These are phyloP conservation scores for Umbellularia californica DNA, from an alignment of 164 flowering plant genomes.

Conservation along the genomic window DNA sequence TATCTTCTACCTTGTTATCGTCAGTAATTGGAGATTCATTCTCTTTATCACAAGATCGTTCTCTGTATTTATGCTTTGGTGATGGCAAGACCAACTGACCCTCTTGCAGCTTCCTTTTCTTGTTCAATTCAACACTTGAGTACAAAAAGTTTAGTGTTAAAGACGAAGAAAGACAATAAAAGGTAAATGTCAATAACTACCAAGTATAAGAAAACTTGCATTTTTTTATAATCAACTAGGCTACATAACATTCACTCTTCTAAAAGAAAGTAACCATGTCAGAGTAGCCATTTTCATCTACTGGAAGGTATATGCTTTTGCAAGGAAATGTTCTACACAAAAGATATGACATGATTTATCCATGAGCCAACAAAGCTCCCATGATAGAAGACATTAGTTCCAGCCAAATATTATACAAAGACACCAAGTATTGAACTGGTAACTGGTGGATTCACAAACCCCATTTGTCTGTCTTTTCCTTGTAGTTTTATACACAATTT, in stretches of 20 bases:
- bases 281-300: no score
- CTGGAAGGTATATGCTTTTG: no score
- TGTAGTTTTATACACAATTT: no score
- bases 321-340: no score
- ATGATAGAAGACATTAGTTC: no score
- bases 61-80: slow-evolving; percentile 43
- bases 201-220: no score
- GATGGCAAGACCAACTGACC: slow-evolving; percentile 43
- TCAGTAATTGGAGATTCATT: slow-evolving; percentile 5
- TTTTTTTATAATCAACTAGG: no score
- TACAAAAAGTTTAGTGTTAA: slow-evolving; percentile 21
- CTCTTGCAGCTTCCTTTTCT: slow-evolving; percentile 59
- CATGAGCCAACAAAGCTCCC: no score
- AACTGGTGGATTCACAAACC: neutral
- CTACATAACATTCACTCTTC: no score
- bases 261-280: no score
- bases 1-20: slow-evolving; percentile 10
- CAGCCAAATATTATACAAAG: no score
- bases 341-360: neutral
- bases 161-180: neutral
- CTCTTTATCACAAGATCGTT: slow-evolving; percentile 15
- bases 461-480: neutral
- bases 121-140: slow-evolving; percentile 25
- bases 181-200: no score
- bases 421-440: neutral